Evolutionary conservation across 2,329 filamentous ascomycete species (phyloP).

Genomic region (Myriosclerotinia scirpicola): DNA sequence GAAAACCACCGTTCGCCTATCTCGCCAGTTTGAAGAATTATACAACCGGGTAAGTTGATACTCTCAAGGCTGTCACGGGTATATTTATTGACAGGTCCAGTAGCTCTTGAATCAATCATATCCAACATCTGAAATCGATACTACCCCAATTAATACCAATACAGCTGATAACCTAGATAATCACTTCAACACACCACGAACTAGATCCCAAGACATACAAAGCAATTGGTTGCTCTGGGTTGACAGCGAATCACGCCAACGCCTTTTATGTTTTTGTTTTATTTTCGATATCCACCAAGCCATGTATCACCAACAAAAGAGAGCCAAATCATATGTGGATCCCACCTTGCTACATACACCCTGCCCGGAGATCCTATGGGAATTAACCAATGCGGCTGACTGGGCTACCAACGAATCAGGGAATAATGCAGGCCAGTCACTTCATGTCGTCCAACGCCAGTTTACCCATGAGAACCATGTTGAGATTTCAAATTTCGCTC

Average conservation of each 20-base stretch:
- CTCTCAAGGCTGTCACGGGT: not conserved
- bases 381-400: conserved; percentile 46
- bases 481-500: conserved; percentile 30
- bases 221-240: conserved; percentile 53
- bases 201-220: conserved; percentile 23
- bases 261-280: conserved; percentile 58
- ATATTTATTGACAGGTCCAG: conserved; percentile 3
- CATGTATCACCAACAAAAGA: conserved; percentile 48
- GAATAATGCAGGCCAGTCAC: conserved; percentile 23
- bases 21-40: conserved; percentile 36
- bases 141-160: not conserved
- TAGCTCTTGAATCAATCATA: conserved; percentile 13
- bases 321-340: conserved; percentile 18
- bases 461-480: conserved; percentile 22
- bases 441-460: conserved; percentile 29
- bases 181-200: conserved; percentile 10
- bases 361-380: conserved; percentile 50
- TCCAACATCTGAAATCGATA: not conserved
- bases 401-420: conserved; percentile 45
- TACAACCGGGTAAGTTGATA: conserved; percentile 34
- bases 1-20: conserved; percentile 34
- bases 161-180: not conserved
- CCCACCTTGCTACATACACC: conserved; percentile 30
- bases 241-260: conserved; percentile 51
- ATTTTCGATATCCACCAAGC: conserved; percentile 57